Percentiles rank a stretch among this genome's conserved stretches.
Conservation (phyloP, 306 rosid genomes). For the Dalbergia cultrata region DNA sequence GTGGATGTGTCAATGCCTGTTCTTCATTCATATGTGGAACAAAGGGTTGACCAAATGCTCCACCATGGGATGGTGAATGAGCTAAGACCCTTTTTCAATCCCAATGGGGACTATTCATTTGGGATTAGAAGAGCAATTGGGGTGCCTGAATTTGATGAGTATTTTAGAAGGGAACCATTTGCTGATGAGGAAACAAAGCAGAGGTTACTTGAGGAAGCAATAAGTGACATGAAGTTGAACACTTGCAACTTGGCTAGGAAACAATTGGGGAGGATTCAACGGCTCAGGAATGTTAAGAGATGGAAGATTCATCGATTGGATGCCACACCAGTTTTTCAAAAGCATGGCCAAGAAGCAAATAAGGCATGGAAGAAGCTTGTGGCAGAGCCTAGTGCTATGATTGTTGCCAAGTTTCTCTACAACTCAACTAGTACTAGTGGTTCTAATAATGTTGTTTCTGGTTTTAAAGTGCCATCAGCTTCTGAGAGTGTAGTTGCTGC, state of each 20-base stretch:
- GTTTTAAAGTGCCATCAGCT: constrained; percentile 32
- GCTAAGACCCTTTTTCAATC: constrained; percentile 56
- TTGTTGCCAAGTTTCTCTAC: constrained; percentile 61
- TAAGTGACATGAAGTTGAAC: constrained; percentile 62
- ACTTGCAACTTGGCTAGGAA: constrained; percentile 67
- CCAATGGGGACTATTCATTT: constrained; percentile 56
- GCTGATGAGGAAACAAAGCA: constrained; percentile 41
- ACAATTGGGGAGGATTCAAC: constrained; percentile 67
- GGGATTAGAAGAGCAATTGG: constrained; percentile 88
- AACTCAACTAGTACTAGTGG: neutral
- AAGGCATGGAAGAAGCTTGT: constrained; percentile 76
- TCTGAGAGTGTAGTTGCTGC: constrained; percentile 49
- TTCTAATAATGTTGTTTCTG: constrained; percentile 24
- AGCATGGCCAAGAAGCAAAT: constrained; percentile 60
- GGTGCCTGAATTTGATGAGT: constrained; percentile 79
- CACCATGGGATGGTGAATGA: constrained; percentile 73
- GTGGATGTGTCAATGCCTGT: constrained; percentile 68
- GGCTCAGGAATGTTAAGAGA: constrained; percentile 63
- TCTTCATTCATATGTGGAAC: constrained; percentile 58
- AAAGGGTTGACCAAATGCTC: constrained; percentile 78
- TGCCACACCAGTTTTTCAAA: constrained; percentile 78
- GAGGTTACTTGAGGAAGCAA: constrained; percentile 53
- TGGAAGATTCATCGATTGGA: constrained; percentile 74
- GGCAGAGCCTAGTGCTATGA: constrained; percentile 58
- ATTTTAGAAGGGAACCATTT: constrained; percentile 54